Base-by-base conservation (phyloP, 208 protist species). In the Porcisia hertigi region DNA sequence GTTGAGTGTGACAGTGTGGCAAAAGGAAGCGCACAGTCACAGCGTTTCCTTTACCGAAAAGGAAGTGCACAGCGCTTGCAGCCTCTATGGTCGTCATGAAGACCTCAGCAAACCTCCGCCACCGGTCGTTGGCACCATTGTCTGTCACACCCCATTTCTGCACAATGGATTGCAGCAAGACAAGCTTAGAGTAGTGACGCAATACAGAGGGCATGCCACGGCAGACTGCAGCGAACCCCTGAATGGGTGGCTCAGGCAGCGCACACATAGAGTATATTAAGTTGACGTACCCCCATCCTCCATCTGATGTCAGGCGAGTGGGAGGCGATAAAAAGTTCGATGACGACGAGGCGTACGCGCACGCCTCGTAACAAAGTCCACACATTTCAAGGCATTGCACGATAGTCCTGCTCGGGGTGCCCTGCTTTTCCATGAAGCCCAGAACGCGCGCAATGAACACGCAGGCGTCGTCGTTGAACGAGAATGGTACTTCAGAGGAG, bases 11-110 rank as follows among this genome's bases (percentile, higher is more conserved):
- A 74, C 82, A 90, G n/a, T 81, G 70, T 1, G 75, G 60, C 2
- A 95, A 73, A 43, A 95, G 79, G 3, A 76, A 1, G 14, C 20
- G 11, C 25, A 85, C 81, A 45, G 87, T 95, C 30, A 73, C 65
- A 9, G 9, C 57, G 14, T 78, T 88, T 34, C 91, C 91, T 34
- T 75, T 52, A 12, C 49, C 25, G 8, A 89, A 73, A 9, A 77
- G 53, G 62, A 89, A 86, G 70, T 89, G 82, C 11, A 85, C 53
- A 23, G 81, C 77, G 65, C 80, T 87, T 30, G 65, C 75, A n/a
- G 77, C 53, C 74, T 90, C 76, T 39, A 85, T 59, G 12, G 62
- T 41, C 11, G 59, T 83, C 76, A 86, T 80, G 69, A 59, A 53
- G 1, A 58, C 49, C 0, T 63, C 62, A 16, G 63, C 69, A 45